Conservation (phyloP, 768 basidiomycete genomes). For the Leccinum imitatum region DNA sequence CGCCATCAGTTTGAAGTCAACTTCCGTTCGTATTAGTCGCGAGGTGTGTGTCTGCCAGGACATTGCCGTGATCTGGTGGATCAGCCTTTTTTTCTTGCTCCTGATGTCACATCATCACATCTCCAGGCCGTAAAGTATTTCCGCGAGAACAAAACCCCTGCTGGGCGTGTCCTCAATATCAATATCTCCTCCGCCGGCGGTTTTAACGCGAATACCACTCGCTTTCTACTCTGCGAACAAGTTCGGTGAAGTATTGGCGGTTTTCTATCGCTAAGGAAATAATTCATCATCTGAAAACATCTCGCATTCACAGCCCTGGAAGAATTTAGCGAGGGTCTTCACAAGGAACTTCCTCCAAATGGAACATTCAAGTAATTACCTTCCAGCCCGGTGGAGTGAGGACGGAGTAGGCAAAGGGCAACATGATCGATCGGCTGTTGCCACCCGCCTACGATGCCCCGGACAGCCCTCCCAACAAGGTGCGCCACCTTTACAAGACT, state of each 20-base stretch:
- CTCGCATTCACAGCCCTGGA: conserved; percentile 23
- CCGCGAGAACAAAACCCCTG: conserved; percentile 25
- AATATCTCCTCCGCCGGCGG: conserved; percentile 22
- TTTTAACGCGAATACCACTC: conserved; percentile 16
- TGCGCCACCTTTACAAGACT: conserved; percentile 12
- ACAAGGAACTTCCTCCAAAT: conserved; percentile 25
- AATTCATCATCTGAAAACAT: not conserved
- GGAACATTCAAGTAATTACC: conserved; percentile 27
- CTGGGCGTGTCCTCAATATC: conserved; percentile 24
- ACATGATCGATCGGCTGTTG: conserved; percentile 14
- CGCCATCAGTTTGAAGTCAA: conserved; percentile 31
- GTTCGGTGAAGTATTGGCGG: conserved; percentile 13
- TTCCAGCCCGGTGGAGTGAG: conserved; percentile 21
- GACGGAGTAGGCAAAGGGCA: conserved; percentile 23
- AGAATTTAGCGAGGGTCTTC: conserved; percentile 24
- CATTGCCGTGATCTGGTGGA: too few relatives aligned
- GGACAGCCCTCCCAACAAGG: conserved; percentile 15
- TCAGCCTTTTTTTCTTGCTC: not conserved
- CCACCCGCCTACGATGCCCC: conserved; percentile 18
- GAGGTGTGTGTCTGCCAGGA: too few relatives aligned
- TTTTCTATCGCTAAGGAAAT: too few relatives aligned
- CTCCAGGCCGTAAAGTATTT: conserved; percentile 30
- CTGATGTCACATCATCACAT: not conserved
- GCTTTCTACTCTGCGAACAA: conserved; percentile 24
- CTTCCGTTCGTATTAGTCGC: conserved; percentile 27